Base-by-base conservation (phyloP, 495 filamentous ascomycete species). In the Achaetomiella virescens region DNA sequence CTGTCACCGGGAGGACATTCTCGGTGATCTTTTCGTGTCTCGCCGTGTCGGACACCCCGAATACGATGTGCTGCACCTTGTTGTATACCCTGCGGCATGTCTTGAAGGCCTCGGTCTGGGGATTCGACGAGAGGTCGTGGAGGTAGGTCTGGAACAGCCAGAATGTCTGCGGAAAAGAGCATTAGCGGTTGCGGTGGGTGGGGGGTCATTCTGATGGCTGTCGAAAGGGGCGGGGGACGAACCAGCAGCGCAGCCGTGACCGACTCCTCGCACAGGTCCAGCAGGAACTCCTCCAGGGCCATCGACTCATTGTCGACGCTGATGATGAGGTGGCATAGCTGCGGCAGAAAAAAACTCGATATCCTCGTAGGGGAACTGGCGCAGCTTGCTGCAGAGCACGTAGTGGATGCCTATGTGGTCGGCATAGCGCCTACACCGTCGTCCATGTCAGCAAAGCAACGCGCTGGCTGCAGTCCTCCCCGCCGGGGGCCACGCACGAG, bases 111-210 rank as follows among this genome's bases (percentile, higher is more conserved):
- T 81, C 76, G 43, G 84, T 78, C 64, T 84, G 82, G 7, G 86
- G 86, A 48, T 83, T 86, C 56, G 75, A 70, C 43, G 84, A 77
- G 54, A 89, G 81, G 63, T 90, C 87, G 70, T 84, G 85, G 8
- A 90, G 79, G 70, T 90, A 88, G 31, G 85, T 89, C 70, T 89
- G 87, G 72, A 90, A 87, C 50, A 89, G 76, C 86, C 86, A 90
- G 69, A 90, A 90, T 29, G 87, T 90, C 86, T 90, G 70, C 55
- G 14, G 18, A 33, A 55, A 33, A 17, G 24, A 11, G 49, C 22
- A 33, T 59, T 56, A 66, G 61, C 55, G 36, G 41, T 0, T 10
- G 21, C 27, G 2, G 33, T 17, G n/a, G 20, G 20, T 22, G 48
- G 41, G 29, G 38, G 42, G 35, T 40, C n/a, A n/a, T n/a, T n/a